Evolutionary conservation across 192 early-diverging fungal species (phyloP).

Genomic region (Podila epicladia): DNA sequence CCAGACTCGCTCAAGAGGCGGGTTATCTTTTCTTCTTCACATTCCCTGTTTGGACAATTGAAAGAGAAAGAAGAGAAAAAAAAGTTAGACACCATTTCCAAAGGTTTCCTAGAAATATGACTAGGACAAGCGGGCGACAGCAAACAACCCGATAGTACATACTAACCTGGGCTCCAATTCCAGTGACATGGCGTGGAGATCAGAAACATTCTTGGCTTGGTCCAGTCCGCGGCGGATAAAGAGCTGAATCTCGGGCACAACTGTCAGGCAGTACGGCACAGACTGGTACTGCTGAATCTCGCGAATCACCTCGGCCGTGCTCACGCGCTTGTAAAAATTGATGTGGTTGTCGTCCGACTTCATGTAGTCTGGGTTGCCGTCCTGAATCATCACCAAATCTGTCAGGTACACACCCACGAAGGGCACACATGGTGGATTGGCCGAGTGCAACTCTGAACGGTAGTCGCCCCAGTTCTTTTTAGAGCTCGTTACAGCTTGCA

Average conservation of each 20-base stretch:
- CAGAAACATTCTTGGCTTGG: slow-evolving; percentile 73
- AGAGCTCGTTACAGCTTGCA: slow-evolving; percentile 83
- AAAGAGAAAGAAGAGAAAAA: slow-evolving; percentile 6
- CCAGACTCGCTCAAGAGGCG: slow-evolving; percentile 81
- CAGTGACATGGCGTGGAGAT: slow-evolving; percentile 82
- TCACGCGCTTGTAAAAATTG: slow-evolving; percentile 93
- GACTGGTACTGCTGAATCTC: slow-evolving; percentile 95
- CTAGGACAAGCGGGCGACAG: neutral
- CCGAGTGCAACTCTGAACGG: slow-evolving; percentile 83
- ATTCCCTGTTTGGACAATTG: slow-evolving; percentile 60
- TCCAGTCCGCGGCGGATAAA: slow-evolving; percentile 77
- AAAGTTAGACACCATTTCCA: neutral
- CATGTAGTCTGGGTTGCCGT: slow-evolving; percentile 85
- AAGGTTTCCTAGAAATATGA: neutral
- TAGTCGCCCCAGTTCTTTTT: slow-evolving; percentile 88
- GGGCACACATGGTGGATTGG: slow-evolving; percentile 86
- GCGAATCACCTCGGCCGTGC: slow-evolving; percentile 90
- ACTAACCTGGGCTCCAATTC: slow-evolving; percentile 84
- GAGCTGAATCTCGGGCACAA: slow-evolving; percentile 88
- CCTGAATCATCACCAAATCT: slow-evolving; percentile 95
- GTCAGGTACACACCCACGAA: slow-evolving; percentile 86
- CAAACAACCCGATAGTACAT: neutral
- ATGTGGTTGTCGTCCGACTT: slow-evolving; percentile 71
- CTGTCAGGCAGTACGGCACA: slow-evolving; percentile 79
- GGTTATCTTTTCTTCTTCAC: slow-evolving; percentile 84